phyloP scores from a whole-genome alignment of 1,139 yeast species.

The Geotrichum reessii region DNA sequence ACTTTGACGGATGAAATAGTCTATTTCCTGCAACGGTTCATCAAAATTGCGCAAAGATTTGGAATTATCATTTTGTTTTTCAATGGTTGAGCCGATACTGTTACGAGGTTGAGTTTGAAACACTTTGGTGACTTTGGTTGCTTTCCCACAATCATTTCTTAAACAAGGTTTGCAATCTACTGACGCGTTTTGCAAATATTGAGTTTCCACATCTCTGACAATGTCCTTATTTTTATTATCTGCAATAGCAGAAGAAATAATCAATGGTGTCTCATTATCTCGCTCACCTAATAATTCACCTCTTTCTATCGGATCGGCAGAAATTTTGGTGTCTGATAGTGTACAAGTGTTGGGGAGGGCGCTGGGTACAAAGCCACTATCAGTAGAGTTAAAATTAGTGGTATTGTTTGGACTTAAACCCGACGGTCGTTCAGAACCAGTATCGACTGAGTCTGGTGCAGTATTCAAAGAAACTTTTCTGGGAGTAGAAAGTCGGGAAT shows the following conservation, averaged over 20 bases:
- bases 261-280: not conserved
- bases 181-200: not conserved
- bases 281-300: not conserved
- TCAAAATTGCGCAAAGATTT: not conserved
- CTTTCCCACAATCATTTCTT: not conserved
- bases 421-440: not conserved
- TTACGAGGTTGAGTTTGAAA: not conserved
- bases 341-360: not conserved
- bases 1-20: not conserved
- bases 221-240: not conserved
- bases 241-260: not conserved
- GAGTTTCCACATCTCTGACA: not conserved
- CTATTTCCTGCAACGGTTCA: not conserved
- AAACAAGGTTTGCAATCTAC: not conserved
- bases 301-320: not conserved
- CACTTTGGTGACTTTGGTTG: not conserved
- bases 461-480: not conserved
- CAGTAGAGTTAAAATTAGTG: not conserved
- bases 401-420: not conserved
- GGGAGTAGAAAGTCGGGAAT: conserved; percentile 17
- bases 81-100: not conserved
- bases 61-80: not conserved
- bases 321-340: not conserved
- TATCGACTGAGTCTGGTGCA: not conserved
- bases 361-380: not conserved